phyloP scores from a whole-genome alignment of 371 early-diverging fungal species.

The Saksenaea vasiformis region DNA sequence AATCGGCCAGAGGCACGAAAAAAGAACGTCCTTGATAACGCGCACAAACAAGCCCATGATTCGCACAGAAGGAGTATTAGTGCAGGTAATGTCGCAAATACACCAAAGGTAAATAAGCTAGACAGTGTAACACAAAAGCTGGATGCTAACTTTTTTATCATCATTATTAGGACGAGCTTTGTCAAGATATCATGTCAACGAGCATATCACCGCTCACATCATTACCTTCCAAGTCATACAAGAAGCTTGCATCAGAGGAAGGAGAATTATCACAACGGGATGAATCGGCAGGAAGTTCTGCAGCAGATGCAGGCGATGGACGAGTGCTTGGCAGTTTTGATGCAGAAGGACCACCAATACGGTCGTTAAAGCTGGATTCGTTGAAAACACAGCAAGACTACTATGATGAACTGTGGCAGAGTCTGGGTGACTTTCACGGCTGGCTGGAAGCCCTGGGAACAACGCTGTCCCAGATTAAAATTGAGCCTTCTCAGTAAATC shows the following conservation, averaged over 20 bases:
- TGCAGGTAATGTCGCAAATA: conserved; percentile 32
- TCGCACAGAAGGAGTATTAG: conserved; percentile 45
- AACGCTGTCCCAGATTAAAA: conserved; percentile 8
- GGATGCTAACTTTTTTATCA: neutral
- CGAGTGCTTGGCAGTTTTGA: neutral
- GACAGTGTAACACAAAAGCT: neutral
- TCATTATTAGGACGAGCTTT: neutral
- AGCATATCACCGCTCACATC: conserved; percentile 6
- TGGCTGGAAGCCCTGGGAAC: conserved; percentile 35
- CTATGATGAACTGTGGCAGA: conserved; percentile 28
- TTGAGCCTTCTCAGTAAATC: neutral
- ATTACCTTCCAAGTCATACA: neutral
- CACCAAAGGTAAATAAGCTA: conserved; percentile 15
- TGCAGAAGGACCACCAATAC: conserved; percentile 9
- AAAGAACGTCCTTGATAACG: neutral
- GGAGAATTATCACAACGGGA: conserved; percentile 2
- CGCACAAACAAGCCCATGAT: conserved; percentile 3
- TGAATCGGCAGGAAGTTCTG: neutral
- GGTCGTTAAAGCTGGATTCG: conserved; percentile 27
- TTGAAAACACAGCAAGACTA: conserved; percentile 26
- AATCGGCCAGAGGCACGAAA: neutral
- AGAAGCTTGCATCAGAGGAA: conserved; percentile 14
- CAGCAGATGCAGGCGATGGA: conserved; percentile 1
- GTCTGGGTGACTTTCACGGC: conserved; percentile 28
- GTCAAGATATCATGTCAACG: neutral